phyloP scores from a whole-genome alignment of 805 yeast genomes.

The Myxozyma melibiosi region DNA sequence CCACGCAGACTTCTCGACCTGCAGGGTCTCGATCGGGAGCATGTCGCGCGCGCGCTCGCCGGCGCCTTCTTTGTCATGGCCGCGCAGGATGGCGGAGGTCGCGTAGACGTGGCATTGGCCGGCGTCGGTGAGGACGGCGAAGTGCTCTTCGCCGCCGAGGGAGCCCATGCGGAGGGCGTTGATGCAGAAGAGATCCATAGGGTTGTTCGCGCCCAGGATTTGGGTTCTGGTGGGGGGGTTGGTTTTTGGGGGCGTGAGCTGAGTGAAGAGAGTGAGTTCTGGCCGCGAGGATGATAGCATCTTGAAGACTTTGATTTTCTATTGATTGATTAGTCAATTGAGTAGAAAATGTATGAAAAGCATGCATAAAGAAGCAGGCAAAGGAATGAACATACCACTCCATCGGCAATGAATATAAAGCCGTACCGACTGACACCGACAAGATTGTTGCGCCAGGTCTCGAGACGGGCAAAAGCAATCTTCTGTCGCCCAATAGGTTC shows the following conservation, averaged over 20 bases:
- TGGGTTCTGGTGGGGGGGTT: conserved; percentile 23
- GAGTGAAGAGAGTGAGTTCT: conserved; percentile 12
- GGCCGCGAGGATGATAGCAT: conserved; percentile 18
- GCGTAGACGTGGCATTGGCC: conserved; percentile 25
- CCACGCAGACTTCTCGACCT: conserved; percentile 30
- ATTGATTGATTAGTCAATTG: too few relatives aligned
- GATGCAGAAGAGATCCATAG: conserved; percentile 23
- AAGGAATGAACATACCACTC: conserved; percentile 9
- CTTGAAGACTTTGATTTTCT: conserved; percentile 21
- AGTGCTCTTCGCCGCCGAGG: conserved; percentile 26
- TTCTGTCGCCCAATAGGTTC: conserved; percentile 12
- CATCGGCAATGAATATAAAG: conserved; percentile 26
- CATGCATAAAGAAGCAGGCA: not conserved
- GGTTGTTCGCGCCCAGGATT: conserved; percentile 28
- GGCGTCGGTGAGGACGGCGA: conserved; percentile 30
- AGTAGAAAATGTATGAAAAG: too few relatives aligned
- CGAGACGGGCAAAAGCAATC: conserved; percentile 9
- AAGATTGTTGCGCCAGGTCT: conserved; percentile 27
- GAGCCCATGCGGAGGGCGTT: conserved; percentile 21
- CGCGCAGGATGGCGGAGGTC: conserved; percentile 14
- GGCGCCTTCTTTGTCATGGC: conserved; percentile 3
- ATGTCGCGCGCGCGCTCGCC: conserved; percentile 5
- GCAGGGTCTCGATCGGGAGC: conserved; percentile 19
- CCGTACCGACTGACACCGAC: conserved; percentile 17
- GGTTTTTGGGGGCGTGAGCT: conserved; percentile 18